Evolutionary conservation across 1,284 basidiomycete genomes (phyloP), one percentile per base, ranked within the genome.

Genomic region (Grifola frondosa): DNA sequence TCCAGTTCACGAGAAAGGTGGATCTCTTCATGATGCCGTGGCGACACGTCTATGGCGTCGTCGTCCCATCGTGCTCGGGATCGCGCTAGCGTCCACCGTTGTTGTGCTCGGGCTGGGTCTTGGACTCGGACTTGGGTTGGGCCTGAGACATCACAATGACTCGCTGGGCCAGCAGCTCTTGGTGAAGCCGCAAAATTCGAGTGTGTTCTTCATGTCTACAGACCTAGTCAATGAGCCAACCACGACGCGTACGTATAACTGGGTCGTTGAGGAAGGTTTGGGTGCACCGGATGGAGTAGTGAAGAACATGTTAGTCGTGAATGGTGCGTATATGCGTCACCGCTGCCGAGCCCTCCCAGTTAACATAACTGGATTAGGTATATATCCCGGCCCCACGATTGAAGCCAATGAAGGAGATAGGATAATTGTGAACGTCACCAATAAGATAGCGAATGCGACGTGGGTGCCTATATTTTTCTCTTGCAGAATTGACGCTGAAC

Each of bases 371-470:
- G 12, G 4, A 17, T 20, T 23, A 66, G 64, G 69, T 3, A 61
- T 66, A 43, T 71, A 57, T 34, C 75, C 75, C 1, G 76, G 74
- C 2, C 76, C 76, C 1, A 64, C 71, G 6, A 69, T 78, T 40
- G 69, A 77, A 46, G 73, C 65, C 2, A 77, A 77, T 54, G 59
- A 68, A 26, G 71, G 67, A 23, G 74, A 75, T 49, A 61, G 66
- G 4, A 48, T 77, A 28, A 47, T 72, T 32, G 63, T 75, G 4
- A 62, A 65, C 30, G 70, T 75, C 17, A 62, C 61, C 24, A 75
- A 75, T 59, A 58, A 57, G 15, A 54, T 71, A 16, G 40, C 60
- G 9, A 62, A 66, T 35, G 54, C 64, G 22, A 66, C 65, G 56
- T 61, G 44, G 47, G 59, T 43, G 4, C 25, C 10, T 30, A 13